A percentile compares a stretch with the other conserved stretches of the same genome.
Conservation (phyloP, 768 basidiomycete species). For the Collybia mongolica region DNA sequence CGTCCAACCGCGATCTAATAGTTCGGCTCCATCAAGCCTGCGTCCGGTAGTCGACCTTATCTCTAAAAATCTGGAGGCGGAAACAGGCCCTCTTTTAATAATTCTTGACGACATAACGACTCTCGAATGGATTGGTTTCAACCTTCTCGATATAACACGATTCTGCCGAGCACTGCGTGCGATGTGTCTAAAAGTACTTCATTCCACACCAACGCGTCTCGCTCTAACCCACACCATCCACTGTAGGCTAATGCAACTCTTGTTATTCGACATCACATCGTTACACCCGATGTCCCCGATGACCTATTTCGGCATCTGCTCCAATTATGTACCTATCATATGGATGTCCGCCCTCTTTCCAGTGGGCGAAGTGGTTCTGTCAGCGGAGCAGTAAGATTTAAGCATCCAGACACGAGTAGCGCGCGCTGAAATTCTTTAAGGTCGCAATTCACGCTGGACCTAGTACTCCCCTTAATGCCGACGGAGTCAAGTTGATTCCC, state of each 20-base stretch:
- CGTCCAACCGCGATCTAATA: constrained; percentile 23
- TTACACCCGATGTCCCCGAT: constrained; percentile 56
- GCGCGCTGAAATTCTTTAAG: constrained; percentile 28
- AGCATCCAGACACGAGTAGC: background rate
- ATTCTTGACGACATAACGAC: constrained; percentile 71
- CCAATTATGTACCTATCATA: constrained; percentile 64
- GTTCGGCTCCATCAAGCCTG: constrained; percentile 22
- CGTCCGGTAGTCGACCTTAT: constrained; percentile 35
- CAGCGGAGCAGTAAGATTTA: constrained; percentile 63
- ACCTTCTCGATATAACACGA: constrained; percentile 47
- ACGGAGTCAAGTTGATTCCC: constrained; percentile 40
- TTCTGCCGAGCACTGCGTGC: constrained; percentile 61
- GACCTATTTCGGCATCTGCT: constrained; percentile 57
- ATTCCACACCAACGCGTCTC: background rate
- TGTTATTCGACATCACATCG: constrained; percentile 63
- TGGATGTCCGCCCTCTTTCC: constrained; percentile 69
- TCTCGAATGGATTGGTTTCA: constrained; percentile 71
- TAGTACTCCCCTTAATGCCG: constrained; percentile 20
- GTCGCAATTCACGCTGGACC: constrained; percentile 63
- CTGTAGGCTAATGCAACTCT: constrained; percentile 51
- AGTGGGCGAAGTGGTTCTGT: constrained; percentile 79
- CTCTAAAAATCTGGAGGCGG: constrained; percentile 19
- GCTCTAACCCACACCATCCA: background rate
- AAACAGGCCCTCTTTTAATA: constrained; percentile 34
- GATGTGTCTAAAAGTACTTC: constrained; percentile 50